Conservation (phyloP, 257 asterid genomes). For the Scutellaria baicalensis region DNA sequence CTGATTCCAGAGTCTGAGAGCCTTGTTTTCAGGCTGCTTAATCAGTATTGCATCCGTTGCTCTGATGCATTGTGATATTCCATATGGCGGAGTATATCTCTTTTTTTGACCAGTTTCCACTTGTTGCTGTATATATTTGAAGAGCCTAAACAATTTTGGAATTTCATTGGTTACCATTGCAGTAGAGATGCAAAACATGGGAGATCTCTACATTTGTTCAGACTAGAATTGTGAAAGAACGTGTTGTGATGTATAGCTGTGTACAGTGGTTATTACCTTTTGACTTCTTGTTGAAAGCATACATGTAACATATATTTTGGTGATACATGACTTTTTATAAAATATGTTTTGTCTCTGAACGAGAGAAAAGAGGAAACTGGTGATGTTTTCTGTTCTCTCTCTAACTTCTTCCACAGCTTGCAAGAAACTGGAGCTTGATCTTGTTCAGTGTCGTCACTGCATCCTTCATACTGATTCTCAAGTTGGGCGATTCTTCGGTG, state of each 20-base stretch:
- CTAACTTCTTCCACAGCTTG: background rate
- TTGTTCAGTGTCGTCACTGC: slow-evolving; percentile 12
- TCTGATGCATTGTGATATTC: slow-evolving; percentile 44
- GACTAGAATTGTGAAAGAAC: background rate
- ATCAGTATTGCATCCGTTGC: slow-evolving; percentile 62
- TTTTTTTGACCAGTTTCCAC: background rate
- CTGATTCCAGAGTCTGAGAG: slow-evolving; percentile 69
- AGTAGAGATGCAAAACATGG: background rate
- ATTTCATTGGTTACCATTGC: background rate
- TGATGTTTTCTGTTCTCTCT: background rate
- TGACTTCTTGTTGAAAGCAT: background rate
- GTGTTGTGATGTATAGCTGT: background rate
- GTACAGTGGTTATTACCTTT: background rate
- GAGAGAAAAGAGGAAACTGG: background rate
- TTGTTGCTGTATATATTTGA: background rate
- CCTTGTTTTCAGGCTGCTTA: slow-evolving; percentile 55
- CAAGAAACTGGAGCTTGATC: slow-evolving; percentile 4
- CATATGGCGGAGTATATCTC: background rate
- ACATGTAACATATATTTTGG: no score
- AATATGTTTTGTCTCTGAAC: no score
- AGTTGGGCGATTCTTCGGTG: slow-evolving; percentile 3
- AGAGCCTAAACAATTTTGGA: slow-evolving; percentile 17
- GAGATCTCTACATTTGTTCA: background rate
- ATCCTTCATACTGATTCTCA: slow-evolving; percentile 22
- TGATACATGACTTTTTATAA: no score